These are phyloP conservation scores for Strobilomyces echinocephalus DNA, from an alignment of 768 basidiomycete species.

Conservation along the genomic window DNA sequence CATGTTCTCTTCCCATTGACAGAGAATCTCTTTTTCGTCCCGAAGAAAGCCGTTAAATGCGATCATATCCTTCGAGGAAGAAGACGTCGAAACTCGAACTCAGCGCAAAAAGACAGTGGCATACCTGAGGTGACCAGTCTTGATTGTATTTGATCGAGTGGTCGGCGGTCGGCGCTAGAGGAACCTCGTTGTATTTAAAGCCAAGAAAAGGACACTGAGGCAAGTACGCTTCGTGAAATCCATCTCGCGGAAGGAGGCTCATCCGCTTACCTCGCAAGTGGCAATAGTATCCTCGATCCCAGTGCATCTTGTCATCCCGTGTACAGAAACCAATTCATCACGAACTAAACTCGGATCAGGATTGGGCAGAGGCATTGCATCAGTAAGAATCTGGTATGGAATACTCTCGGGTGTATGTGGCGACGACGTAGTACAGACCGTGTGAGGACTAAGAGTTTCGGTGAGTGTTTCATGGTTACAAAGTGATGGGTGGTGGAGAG, in stretches of 20 bases:
- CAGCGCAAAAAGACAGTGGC: not conserved
- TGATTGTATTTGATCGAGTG: not conserved
- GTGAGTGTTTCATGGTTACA: too few species aligned
- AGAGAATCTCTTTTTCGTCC: not conserved
- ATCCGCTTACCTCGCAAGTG: not conserved
- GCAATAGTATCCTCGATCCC: not conserved
- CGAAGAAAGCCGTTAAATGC: not conserved
- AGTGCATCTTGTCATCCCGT: not conserved
- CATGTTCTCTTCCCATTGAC: not conserved
- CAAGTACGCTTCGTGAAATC: not conserved
- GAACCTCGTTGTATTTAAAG: not conserved
- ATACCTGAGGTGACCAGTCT: not conserved
- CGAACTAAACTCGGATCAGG: not conserved
- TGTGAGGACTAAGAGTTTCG: not conserved
- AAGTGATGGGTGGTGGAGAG: too few species aligned
- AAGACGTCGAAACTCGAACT: not conserved
- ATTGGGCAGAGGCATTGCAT: not conserved
- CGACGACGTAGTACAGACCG: not conserved
- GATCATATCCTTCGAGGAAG: not conserved
- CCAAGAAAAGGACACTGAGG: not conserved
- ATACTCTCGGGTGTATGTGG: not conserved
- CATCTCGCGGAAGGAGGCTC: too few species aligned
- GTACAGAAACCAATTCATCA: not conserved
- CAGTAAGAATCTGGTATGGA: not conserved
- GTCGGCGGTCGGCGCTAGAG: not conserved